phyloP scores from a whole-genome alignment of 2,329 filamentous ascomycete genomes.

The Hymenoscyphus occultus region DNA sequence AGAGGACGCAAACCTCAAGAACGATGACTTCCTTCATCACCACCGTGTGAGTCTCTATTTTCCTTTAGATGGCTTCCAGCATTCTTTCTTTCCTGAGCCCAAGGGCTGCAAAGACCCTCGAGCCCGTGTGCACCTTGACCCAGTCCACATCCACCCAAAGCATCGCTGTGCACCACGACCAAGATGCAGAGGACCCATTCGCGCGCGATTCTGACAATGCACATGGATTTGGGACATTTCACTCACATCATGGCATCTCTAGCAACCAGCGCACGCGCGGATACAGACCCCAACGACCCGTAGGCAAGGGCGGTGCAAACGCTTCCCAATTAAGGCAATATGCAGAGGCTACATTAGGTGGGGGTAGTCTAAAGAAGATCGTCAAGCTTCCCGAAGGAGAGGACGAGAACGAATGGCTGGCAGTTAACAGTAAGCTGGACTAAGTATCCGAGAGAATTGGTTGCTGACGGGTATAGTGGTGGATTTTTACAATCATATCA shows the following conservation, averaged over 20 bases:
- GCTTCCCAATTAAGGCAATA: slow-evolving; percentile 91
- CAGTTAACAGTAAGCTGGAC: slow-evolving; percentile 78
- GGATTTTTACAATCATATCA: slow-evolving; percentile 99
- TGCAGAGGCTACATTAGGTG: slow-evolving; percentile 93
- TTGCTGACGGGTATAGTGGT: slow-evolving; percentile 68
- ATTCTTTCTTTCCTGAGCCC: slow-evolving; percentile 38
- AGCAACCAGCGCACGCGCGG: slow-evolving; percentile 87
- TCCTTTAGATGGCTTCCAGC: slow-evolving; percentile 34
- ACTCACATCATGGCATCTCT: slow-evolving; percentile 36
- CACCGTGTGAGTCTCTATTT: slow-evolving; percentile 65
- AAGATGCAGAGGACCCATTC: slow-evolving; percentile 31
- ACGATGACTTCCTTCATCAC: slow-evolving; percentile 77
- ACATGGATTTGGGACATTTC: slow-evolving; percentile 35
- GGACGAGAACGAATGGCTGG: slow-evolving; percentile 96
- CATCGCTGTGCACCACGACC: slow-evolving; percentile 17
- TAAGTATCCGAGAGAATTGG: background rate
- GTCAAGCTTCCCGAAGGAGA: slow-evolving; percentile 97
- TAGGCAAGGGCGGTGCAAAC: slow-evolving; percentile 69
- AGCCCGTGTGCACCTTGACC: slow-evolving; percentile 31
- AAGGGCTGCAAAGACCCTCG: slow-evolving; percentile 20
- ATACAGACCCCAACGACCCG: slow-evolving; percentile 83
- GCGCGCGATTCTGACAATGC: slow-evolving; percentile 41
- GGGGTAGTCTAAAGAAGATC: slow-evolving; percentile 90
- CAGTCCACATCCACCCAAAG: slow-evolving; percentile 33
- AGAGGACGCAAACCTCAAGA: slow-evolving; percentile 18